Base-by-base conservation (phyloP, 2,329 filamentous ascomycete genomes). In the Rutstroemia sp. region DNA sequence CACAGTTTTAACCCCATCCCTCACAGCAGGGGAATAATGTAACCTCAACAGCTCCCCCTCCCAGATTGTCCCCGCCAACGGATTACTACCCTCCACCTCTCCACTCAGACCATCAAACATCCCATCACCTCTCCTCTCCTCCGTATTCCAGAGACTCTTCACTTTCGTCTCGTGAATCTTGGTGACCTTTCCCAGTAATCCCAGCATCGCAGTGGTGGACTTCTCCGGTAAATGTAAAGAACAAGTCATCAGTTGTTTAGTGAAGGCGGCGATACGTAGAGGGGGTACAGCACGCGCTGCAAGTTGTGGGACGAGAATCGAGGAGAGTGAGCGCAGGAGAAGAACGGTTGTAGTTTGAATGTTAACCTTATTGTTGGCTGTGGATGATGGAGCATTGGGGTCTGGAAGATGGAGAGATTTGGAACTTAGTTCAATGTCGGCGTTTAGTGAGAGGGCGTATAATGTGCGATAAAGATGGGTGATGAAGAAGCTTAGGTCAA, bases 401-500 rank as follows among this genome's bases (percentile, higher is more conserved):
- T 92, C 82, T 0, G 81, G 78, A 9, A 92, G 79, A 66, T 87
- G 83, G 12, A 90, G 76, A 12, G 88, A 86, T 66, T 87, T 90
- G 57, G 77, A 77, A 49, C 88, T 86, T 58, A 89, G 82, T 71
- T 99, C 94, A 63, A 99, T 84, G 68, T 96, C 89, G 0, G 92
- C 79, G 70, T 95, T 88, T 49, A 92, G 76, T 3, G 87, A 86
- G 25, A 96, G 80, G 1, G 87, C 79, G 63, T 92, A 82, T 5
- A 99, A 80, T 16, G 88, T 88, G 64, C 85, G 86, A 78, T 95
- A 99, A 58, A 99, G 88, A 72, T 96, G 89, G 14, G 88, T 89
- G 65, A 90, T 92, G 79, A 99, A 99, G 78, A 92, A 96, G 65
- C 87, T 90, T 39, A 99, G 82, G 70, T 99, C 95, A 49, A 99